Evolutionary conservation across 1,284 basidiomycete species (phyloP), one percentile per base, ranked within the genome.

Genomic region (Meira nashicola): DNA sequence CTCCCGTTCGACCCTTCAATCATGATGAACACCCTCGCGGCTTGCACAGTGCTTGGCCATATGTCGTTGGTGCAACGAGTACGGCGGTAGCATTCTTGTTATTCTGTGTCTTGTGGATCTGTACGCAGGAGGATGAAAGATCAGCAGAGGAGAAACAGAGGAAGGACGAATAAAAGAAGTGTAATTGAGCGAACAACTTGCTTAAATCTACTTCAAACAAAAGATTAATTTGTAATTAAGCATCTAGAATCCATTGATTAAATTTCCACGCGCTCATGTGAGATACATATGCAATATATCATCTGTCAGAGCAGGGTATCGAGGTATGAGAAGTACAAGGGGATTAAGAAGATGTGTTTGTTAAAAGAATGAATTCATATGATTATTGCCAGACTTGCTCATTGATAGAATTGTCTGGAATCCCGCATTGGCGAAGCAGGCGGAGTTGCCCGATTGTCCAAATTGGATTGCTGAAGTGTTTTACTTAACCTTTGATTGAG

Each of bases 11-110:
- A 1, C 95, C 94, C 0, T 89, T 92, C 37, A 84, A 91, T 60
- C 94, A 97, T 80, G 91, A 98, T 80, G 89, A 89, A 61, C 93
- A 96, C 79, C 90, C 91, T 11, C 85, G 94, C 43, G 97, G 94
- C 84, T 83, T 98, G 65, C 87, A 86, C 57, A 90, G 90, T 9
- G 92, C 92, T 10, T 93, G 89, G 88, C 94, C 94, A 0, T 98
- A 94, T 79, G 96, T 97, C 69, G 82, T 84, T 0, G 90, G 92
- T 25, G 89, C 92, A 12, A 85, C 92, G 72, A 90, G 88, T 80
- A 93, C 91, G 0, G 88, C 88, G 65, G 79, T 85, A 0, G 90
- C 84, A 0, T 95, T 95, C 80, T 80, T 93, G 70, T 63, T 92
- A 11, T 97, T 98, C 80, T 85, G 85, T 15, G 83, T 84, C 0